Conservation (phyloP, 75 land plant genomes). For the Pinus taeda region DNA sequence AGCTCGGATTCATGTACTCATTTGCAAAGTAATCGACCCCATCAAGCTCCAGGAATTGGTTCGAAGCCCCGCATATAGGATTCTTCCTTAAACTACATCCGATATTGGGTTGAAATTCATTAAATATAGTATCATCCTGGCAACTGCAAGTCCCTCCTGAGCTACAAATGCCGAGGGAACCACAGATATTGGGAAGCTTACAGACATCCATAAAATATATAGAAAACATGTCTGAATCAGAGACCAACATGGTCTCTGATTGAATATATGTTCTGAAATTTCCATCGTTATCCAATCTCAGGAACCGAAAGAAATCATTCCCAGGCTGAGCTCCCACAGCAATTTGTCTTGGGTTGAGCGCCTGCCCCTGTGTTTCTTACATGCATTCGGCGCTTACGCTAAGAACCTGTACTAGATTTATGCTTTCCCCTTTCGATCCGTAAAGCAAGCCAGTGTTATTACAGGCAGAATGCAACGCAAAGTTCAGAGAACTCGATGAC, state of each 20-base stretch:
- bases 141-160: slow-evolving; percentile 15
- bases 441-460: slow-evolving; percentile 8
- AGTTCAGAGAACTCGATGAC: neutral
- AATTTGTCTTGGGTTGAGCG: neutral
- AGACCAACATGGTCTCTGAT: neutral
- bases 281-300: slow-evolving; percentile 21
- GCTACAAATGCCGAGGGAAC: slow-evolving; percentile 14
- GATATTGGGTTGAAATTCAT: neutral
- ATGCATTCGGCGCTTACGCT: neutral
- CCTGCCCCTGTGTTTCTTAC: slow-evolving; percentile 1
- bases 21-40: slow-evolving; percentile 21
- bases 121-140: neutral
- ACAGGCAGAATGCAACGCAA: slow-evolving; percentile 6
- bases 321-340: neutral
- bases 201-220: slow-evolving; percentile 9
- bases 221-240: slow-evolving; percentile 13
- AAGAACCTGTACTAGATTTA: slow-evolving; percentile 6
- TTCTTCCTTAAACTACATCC: slow-evolving; percentile 2
- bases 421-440: neutral
- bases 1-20: neutral
- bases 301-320: slow-evolving; percentile 3
- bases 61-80: neutral
- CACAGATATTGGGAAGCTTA: slow-evolving; percentile 16
- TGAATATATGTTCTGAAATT: slow-evolving; percentile 12
- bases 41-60: slow-evolving; percentile 8